A percentile compares a stretch with the other conserved stretches of the same genome.
These are phyloP conservation scores for Gossypium davidsonii DNA, from an alignment of 441 rosid species.

Conservation along the genomic window DNA sequence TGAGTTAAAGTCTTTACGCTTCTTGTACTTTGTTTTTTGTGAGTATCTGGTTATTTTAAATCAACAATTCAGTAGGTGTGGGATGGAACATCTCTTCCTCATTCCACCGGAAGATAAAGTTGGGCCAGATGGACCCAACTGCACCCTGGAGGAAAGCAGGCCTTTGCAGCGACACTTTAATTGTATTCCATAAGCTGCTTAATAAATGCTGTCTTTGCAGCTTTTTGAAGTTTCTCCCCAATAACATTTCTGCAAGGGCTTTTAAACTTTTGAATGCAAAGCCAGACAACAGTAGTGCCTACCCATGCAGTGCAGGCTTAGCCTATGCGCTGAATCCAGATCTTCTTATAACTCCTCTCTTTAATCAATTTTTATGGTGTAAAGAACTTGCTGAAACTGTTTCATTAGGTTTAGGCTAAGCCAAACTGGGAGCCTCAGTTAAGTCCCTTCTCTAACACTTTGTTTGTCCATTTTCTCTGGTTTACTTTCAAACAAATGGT, in stretches of 20 bases:
- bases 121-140: background rate
- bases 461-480: background rate
- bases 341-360: background rate
- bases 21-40: background rate
- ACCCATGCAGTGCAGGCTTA: background rate
- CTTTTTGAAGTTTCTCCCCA: background rate
- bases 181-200: slow-evolving; percentile 1
- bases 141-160: background rate
- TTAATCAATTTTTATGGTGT: background rate
- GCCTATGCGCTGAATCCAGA: background rate
- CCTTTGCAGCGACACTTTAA: background rate
- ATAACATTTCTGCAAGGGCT: background rate
- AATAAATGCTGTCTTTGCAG: background rate
- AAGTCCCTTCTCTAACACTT: background rate
- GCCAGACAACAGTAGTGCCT: background rate
- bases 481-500: background rate
- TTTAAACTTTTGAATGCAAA: background rate
- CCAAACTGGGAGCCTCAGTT: background rate
- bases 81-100: background rate
- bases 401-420: background rate
- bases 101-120: background rate
- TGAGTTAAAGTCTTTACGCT: background rate
- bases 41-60: background rate
- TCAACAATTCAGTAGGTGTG: background rate
- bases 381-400: background rate